A percentile compares a stretch with the other conserved stretches of the same genome.
Conservation (phyloP, 2,329 filamentous ascomycete species). For the Botrytis squamosa region DNA sequence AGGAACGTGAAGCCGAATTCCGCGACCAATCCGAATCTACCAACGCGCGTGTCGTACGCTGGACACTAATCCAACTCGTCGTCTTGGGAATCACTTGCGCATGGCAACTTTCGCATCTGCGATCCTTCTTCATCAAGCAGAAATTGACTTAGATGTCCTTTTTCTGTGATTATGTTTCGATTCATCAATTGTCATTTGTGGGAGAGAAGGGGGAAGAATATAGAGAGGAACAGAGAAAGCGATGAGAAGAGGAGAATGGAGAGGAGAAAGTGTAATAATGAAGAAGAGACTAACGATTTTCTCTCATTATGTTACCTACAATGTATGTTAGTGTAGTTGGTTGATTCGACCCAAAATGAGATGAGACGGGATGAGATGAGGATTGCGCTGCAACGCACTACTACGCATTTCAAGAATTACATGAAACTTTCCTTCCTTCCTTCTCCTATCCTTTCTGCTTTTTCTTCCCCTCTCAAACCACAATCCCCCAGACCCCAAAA, state of each 20-base stretch:
- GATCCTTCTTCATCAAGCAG: slow-evolving; percentile 99
- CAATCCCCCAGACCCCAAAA: no score
- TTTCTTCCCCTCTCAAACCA: not conserved
- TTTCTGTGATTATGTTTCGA: not conserved
- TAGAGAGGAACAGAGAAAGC: not conserved
- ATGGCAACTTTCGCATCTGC: slow-evolving; percentile 94
- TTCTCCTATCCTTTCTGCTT: not conserved
- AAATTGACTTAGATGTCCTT: slow-evolving; percentile 76
- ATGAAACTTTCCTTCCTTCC: not conserved
- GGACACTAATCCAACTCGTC: slow-evolving; percentile 86
- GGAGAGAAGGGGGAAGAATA: not conserved
- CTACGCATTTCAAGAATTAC: slow-evolving; percentile 19
- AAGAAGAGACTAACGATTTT: not conserved
- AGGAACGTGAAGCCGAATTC: slow-evolving; percentile 98
- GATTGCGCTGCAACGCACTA: not conserved
- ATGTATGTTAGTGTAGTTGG: not conserved
- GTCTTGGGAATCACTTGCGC: slow-evolving; percentile 86
- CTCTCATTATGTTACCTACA: not conserved
- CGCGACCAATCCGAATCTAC: slow-evolving; percentile 94
- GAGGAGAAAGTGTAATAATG: not conserved
- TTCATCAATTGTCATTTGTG: not conserved
- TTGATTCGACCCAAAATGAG: not conserved
- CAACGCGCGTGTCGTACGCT: slow-evolving; percentile 87
- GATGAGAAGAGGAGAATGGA: slow-evolving; percentile 4
- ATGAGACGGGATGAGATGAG: not conserved